Base-by-base conservation (phyloP, 176 grass and related monocot genomes). In the Poa pratensis region DNA sequence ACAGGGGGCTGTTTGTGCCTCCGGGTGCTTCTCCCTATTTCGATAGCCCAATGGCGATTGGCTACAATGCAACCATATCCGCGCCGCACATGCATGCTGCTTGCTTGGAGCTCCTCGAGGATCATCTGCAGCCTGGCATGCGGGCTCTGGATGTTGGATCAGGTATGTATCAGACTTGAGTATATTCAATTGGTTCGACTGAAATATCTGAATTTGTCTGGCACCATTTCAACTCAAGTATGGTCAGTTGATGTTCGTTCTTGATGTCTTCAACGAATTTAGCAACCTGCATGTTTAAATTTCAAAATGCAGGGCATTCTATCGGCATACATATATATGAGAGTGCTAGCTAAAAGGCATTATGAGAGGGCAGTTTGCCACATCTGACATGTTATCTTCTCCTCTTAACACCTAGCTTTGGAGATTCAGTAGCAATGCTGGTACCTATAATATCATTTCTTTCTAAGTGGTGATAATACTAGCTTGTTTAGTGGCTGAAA, bases 41-140 rank as follows among this genome's bases (percentile, higher is more conserved):
- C 9, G 91, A 96, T 18, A 93, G 89, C 84, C 91, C 94, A 2
- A 91, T 96, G 94, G 43, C 78, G 3, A 96, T 96, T 4, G 94
- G 91, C 5, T 96, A 85, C 74, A 96, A 96, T 3, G 94, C 87
- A 22, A 93, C 94, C 10, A 96, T 96, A 77, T 93, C 94, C 0
- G 94, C 94, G 19, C 91, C 94, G 4, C 94, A 96, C 80, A 96
- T 96, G 94, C 94, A 96, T 49, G 94, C 94, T 0, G 52, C 91
- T 72, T 96, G 91, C 76, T 50, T 96, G 11, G 91, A 96, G 73
- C 75, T 96, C 40, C 68, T 96, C 24, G 83, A 93, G 89, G 83
- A 91, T 26, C 80, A 93, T 23, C 89, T 96, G 64, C 91, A 87
- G 86, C 89, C 94, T 76, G 94, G 94, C 49, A 96, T 91, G 94